These are phyloP conservation scores for Lasiosphaeria ovina DNA, from an alignment of 495 filamentous ascomycete genomes.

Conservation along the genomic window DNA sequence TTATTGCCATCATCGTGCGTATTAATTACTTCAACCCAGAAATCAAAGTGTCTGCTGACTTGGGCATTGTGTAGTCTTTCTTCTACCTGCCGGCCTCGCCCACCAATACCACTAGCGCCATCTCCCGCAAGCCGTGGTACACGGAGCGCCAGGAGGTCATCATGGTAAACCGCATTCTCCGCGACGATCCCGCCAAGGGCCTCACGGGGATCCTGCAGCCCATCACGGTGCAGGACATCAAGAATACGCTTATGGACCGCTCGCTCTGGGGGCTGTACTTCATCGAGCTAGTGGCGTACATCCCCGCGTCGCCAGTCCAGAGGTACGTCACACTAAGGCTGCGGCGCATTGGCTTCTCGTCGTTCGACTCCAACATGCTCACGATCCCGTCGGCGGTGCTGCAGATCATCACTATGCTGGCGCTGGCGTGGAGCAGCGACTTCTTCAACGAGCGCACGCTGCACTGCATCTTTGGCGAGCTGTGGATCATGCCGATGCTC, in stretches of 20 bases:
- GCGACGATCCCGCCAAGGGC: constrained; percentile 62
- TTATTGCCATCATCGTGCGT: constrained; percentile 44
- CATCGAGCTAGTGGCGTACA: constrained; percentile 49
- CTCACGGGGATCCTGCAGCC: constrained; percentile 30
- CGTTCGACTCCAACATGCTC: constrained; percentile 48
- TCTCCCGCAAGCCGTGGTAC: constrained; percentile 56
- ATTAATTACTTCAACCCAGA: constrained; percentile 46
- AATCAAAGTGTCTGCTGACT: neutral
- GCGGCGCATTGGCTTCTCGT: constrained; percentile 41
- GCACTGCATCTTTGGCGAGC: constrained; percentile 42
- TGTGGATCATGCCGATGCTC: constrained; percentile 48
- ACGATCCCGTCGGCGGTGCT: constrained; percentile 43
- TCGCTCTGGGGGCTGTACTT: constrained; percentile 44
- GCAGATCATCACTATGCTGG: constrained; percentile 45
- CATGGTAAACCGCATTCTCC: constrained; percentile 57
- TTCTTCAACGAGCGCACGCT: constrained; percentile 46
- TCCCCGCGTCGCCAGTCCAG: constrained; percentile 43
- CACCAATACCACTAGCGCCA: constrained; percentile 48
- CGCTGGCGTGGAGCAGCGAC: constrained; percentile 41
- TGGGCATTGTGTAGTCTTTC: constrained; percentile 20
- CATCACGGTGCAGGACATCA: constrained; percentile 32
- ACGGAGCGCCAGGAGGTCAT: constrained; percentile 54
- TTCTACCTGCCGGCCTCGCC: constrained; percentile 20
- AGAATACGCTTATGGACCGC: constrained; percentile 26
- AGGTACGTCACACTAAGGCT: constrained; percentile 44